phyloP scores from a whole-genome alignment of 2,329 filamentous ascomycete species.

The Venturia asperata region DNA sequence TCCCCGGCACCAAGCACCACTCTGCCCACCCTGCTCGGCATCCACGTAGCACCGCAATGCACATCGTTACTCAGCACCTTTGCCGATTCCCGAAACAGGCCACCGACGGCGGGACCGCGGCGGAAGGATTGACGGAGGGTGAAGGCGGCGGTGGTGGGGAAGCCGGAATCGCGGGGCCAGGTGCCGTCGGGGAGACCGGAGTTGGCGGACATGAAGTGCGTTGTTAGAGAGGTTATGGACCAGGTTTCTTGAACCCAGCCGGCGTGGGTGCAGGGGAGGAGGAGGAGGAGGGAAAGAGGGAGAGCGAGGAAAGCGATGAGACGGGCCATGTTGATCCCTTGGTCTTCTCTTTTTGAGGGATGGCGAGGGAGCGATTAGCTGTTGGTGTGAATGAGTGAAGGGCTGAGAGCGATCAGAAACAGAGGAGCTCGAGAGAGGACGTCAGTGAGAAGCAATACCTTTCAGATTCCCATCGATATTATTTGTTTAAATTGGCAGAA shows the following conservation, averaged over 20 bases:
- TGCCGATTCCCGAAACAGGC: not conserved
- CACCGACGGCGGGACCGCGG: not conserved
- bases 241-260: constrained; percentile 21
- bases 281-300: not conserved
- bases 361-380: no score
- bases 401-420: not conserved
- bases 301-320: not conserved
- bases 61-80: not conserved
- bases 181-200: constrained; percentile 24
- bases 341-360: no score
- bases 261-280: not conserved
- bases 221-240: constrained; percentile 24
- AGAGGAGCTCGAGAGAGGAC: not conserved
- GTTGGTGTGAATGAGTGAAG: not conserved
- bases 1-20: not conserved
- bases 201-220: constrained; percentile 27
- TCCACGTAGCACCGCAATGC: not conserved
- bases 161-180: constrained; percentile 25
- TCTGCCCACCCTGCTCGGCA: not conserved
- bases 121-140: constrained; percentile 15
- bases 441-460: no score
- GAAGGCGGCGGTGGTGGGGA: constrained; percentile 26
- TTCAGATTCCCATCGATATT: no score
- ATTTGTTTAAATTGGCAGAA: no score
- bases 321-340: not conserved